Conservation (phyloP, 2,329 filamentous ascomycete species). For the Clarireedia paspali region DNA sequence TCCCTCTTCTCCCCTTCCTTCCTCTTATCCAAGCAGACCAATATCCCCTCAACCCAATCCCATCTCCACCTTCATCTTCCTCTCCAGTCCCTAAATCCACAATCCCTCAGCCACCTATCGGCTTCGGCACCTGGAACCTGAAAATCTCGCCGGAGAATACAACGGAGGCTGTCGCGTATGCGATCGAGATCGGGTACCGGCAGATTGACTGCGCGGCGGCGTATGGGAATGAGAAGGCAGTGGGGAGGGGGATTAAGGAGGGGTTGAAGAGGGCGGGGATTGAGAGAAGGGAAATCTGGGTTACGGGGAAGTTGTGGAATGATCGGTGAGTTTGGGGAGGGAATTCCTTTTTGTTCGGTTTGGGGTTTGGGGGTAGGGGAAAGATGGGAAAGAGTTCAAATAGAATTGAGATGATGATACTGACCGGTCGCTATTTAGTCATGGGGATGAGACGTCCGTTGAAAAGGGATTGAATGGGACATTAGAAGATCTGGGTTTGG, state of each 20-base stretch:
- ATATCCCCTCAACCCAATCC: neutral
- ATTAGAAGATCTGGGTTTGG: constrained; percentile 49
- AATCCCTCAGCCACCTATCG: constrained; percentile 5
- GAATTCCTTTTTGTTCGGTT: neutral
- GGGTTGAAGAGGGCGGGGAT: constrained; percentile 11
- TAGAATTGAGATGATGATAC: no score
- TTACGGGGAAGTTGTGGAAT: constrained; percentile 21
- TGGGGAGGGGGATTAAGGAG: constrained; percentile 17
- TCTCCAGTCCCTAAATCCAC: neutral
- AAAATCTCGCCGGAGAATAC: constrained; percentile 1
- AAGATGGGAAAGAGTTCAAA: no score
- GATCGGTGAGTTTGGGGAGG: constrained; percentile 9
- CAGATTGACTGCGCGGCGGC: constrained; percentile 20
- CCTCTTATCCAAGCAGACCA: neutral
- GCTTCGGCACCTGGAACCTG: constrained; percentile 10
- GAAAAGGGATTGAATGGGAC: constrained; percentile 42
- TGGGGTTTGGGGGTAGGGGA: neutral
- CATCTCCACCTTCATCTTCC: neutral
- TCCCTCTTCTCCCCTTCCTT: neutral
- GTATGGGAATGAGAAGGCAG: constrained; percentile 15
- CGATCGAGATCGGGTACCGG: constrained; percentile 18
- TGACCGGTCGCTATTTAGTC: neutral
- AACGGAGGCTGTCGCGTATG: constrained; percentile 11
- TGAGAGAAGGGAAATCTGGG: constrained; percentile 18
- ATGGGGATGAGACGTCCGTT: neutral